phyloP scores from a whole-genome alignment of 495 filamentous ascomycete genomes.

The Aspergillus heteromorphus region DNA sequence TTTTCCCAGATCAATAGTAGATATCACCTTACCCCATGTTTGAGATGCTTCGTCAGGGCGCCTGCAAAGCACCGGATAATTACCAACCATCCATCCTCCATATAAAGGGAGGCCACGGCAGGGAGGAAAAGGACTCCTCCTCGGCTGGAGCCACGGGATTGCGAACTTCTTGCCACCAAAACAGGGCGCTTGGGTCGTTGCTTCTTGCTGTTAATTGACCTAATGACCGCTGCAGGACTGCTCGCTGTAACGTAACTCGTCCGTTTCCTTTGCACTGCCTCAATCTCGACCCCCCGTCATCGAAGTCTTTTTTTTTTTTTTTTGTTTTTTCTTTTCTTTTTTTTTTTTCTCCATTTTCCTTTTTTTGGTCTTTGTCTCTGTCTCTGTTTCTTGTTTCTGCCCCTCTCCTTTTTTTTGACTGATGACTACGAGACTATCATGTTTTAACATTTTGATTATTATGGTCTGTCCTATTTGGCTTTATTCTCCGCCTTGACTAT shows the following conservation, averaged over 20 bases:
- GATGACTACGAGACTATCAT: too few species aligned
- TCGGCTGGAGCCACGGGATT: neutral
- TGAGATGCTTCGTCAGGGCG: neutral
- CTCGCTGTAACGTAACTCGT: constrained; percentile 18
- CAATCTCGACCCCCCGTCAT: constrained; percentile 6
- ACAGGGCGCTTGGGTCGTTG: constrained; percentile 5
- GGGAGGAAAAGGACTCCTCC: neutral
- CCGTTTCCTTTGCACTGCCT: constrained; percentile 22
- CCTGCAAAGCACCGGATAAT: too few species aligned
- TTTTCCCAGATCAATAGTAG: too few species aligned
- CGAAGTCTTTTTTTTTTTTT: neutral
- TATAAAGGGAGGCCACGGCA: neutral
- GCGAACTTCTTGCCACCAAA: constrained; percentile 1
- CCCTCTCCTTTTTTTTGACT: too few species aligned
- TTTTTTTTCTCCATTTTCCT: neutral
- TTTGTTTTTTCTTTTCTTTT: neutral
- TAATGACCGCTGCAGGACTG: constrained; percentile 9
- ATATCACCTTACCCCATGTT: neutral
- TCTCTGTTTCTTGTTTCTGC: too few species aligned
- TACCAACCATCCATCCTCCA: neutral
- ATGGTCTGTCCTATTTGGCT: too few species aligned
- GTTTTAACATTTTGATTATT: too few species aligned
- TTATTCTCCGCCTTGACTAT: too few species aligned
- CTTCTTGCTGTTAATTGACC: constrained; percentile 3
- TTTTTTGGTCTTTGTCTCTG: neutral